Evolutionary conservation across 2,329 filamentous ascomycete genomes (phyloP), one percentile per base, ranked within the genome.

Genomic region (Sclerotinia minor): DNA sequence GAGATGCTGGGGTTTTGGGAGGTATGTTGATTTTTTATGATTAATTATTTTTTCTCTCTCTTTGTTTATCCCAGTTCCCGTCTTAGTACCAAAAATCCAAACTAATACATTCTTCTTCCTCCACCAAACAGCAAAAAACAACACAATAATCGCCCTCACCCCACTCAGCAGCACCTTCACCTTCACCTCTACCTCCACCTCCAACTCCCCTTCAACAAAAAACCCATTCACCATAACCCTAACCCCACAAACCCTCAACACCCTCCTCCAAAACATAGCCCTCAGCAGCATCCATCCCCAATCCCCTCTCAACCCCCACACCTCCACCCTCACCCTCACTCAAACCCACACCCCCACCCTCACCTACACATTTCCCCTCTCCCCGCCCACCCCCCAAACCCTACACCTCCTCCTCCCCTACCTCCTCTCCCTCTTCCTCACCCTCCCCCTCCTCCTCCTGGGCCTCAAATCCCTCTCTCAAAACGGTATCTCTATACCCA

Each of bases 391-490:
- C 35, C 11, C 49, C 9, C n/a, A n/a, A 9, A 9, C 72, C 0
- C 65, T 74, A 0, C 69, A 61, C 13, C 68, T 75, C 17, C 50
- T 75, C 13, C 32, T 75, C 0, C 73, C 72, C n/a, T 73, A 74
- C 21, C 72, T 72, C 64, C 26, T 74, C 19, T 69, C 61, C 2
- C 60, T 73, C 0, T 4, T 57, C 0, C 19, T 72, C 9, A 53
- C 70, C 0, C 15, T 74, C 3, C 72, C 73, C 5, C 72, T 73
- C 26, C 53, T 75, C 19, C 17, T 67, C 7, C 53, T 66, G 8
- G 54, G 54, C 7, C 13, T 53, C 5, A 55, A 50, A 50, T 38
- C 61, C 2, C 11, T 60, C 1, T 2, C 32, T 0, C 24, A 49
- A 35, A 60, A 60, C 13, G 58, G 58, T 1, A 44, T 60, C 1